These are phyloP conservation scores for Lunularia cruciata DNA, from an alignment of 225 moss, liverwort and hornwort species.

Conservation along the genomic window DNA sequence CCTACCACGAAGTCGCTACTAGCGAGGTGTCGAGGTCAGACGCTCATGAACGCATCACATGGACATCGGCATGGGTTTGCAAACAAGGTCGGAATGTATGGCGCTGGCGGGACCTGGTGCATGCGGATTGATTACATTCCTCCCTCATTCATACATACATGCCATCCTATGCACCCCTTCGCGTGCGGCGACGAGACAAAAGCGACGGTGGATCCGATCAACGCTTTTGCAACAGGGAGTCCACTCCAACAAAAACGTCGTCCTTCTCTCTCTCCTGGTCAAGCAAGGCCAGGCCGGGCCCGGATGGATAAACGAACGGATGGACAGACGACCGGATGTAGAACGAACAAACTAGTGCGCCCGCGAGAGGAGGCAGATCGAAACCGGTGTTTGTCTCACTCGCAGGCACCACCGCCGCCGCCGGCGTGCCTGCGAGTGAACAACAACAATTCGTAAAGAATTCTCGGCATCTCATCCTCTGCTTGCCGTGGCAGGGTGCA, in stretches of 20 bases:
- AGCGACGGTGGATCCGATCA: conserved; percentile 6
- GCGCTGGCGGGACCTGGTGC: conserved; percentile 6
- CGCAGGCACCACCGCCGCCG: background rate
- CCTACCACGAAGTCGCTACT: background rate
- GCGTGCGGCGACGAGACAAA: background rate
- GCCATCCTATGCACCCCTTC: background rate
- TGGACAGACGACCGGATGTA: background rate
- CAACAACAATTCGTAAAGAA: background rate
- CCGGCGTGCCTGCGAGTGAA: background rate
- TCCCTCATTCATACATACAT: background rate
- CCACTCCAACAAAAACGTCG: background rate
- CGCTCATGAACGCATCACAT: background rate
- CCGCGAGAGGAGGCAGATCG: background rate
- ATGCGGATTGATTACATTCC: conserved; percentile 10
- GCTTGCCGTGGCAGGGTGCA: background rate
- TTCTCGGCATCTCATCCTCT: background rate
- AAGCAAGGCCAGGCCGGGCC: background rate
- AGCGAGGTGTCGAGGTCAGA: conserved; percentile 3
- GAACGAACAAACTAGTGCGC: background rate
- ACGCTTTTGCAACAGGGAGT: background rate
- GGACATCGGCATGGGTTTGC: conserved; percentile 7
- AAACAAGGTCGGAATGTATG: background rate
- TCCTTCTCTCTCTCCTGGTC: background rate
- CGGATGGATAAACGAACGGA: background rate
- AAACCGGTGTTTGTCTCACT: conserved; percentile 8